Percentiles rank a stretch among this genome's conserved stretches.
phyloP scores from a whole-genome alignment of 2,329 filamentous ascomycete genomes.

The Exutisphaerella laricina region DNA sequence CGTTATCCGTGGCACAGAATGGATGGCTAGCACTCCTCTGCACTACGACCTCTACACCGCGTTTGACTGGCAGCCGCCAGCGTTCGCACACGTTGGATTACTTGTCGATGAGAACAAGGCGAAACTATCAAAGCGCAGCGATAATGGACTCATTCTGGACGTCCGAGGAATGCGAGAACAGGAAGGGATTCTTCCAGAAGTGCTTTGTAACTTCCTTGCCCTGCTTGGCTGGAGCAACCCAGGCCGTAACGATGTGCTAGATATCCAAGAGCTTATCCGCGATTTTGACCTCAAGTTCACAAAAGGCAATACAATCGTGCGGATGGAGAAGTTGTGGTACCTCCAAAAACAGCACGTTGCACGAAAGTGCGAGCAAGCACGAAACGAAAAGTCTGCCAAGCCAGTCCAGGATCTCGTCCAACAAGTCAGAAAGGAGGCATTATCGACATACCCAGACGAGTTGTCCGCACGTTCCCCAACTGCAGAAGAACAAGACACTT shows the following conservation, averaged over 20 bases:
- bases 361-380: conserved; percentile 42
- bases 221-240: conserved; percentile 77
- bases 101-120: conserved; percentile 44
- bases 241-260: conserved; percentile 63
- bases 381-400: conserved; percentile 33
- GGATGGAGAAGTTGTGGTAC: conserved; percentile 71
- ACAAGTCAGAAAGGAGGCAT: conserved; percentile 6
- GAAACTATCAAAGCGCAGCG: conserved; percentile 68
- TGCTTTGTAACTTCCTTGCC: conserved; percentile 74
- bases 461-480: conserved; percentile 7
- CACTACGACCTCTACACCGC: conserved; percentile 54
- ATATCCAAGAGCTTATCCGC: conserved; percentile 62
- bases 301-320: conserved; percentile 79
- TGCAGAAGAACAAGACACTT: conserved; percentile 35
- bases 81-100: conserved; percentile 47
- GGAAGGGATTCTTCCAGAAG: conserved; percentile 57
- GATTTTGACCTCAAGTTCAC: conserved; percentile 85
- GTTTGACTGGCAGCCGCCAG: conserved; percentile 45
- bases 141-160: conserved; percentile 48
- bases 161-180: conserved; percentile 52
- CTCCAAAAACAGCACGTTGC: conserved; percentile 68
- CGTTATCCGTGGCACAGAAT: conserved; percentile 91
- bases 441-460: conserved; percentile 1
- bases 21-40: conserved; percentile 89
- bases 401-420: conserved; percentile 35